These are phyloP conservation scores for Melocanna baccifera DNA, from an alignment of 176 grass and related monocot species.

Conservation along the genomic window DNA sequence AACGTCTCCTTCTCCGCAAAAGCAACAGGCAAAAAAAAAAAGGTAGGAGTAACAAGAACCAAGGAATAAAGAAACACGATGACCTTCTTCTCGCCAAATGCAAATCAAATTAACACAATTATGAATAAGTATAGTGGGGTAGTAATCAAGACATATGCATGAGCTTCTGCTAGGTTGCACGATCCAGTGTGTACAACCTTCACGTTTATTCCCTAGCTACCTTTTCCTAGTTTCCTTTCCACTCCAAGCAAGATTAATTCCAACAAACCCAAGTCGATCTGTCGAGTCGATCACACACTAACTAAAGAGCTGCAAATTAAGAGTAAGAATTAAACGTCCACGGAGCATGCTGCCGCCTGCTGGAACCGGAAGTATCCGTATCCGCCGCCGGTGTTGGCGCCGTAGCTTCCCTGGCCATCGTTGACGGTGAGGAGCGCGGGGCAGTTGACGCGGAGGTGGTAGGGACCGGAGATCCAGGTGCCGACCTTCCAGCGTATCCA, in stretches of 20 bases:
- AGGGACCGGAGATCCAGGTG: conserved; percentile 58
- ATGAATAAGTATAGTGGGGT: neutral
- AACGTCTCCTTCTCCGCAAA: neutral
- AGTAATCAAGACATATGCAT: neutral
- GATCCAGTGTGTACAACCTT: neutral
- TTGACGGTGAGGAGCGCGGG: conserved; percentile 60
- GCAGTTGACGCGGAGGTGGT: conserved; percentile 64
- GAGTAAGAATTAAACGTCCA: conserved; percentile 40
- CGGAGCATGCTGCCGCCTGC: conserved; percentile 36
- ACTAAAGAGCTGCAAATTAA: too few relatives aligned
- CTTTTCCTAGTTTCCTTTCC: too few relatives aligned
- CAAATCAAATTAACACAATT: neutral
- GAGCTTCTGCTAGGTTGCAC: conserved; percentile 3
- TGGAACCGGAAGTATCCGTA: conserved; percentile 55
- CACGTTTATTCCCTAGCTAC: too few relatives aligned
- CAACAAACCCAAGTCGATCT: too few relatives aligned
- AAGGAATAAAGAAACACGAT: neutral
- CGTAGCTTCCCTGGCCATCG: conserved; percentile 26
- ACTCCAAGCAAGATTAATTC: too few relatives aligned
- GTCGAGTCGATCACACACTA: too few relatives aligned
- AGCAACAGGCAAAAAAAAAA: neutral
- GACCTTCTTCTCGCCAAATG: neutral
- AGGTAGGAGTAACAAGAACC: neutral
- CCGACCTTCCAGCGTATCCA: conserved; percentile 68
- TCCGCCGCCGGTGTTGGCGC: conserved; percentile 26